A percentile compares a stretch with the other conserved stretches of the same genome.
These are phyloP conservation scores for Carnegiea gigantea DNA, from an alignment of 179 eudicot genomes.

Conservation along the genomic window DNA sequence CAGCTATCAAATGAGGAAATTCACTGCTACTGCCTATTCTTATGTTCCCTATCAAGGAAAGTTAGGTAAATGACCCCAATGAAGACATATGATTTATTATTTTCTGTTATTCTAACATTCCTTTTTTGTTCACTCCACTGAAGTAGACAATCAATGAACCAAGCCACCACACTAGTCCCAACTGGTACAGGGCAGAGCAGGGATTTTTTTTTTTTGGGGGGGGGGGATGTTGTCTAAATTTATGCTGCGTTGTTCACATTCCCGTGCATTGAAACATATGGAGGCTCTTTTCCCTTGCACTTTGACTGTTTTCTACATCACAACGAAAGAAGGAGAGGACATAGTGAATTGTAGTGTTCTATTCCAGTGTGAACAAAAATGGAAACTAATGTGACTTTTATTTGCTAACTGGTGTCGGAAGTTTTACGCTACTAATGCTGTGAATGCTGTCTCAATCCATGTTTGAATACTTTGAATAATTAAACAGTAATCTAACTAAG, in stretches of 20 bases:
- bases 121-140: background rate
- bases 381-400: background rate
- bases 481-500: background rate
- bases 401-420: background rate
- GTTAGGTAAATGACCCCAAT: background rate
- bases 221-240: no score
- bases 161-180: background rate
- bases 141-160: background rate
- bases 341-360: background rate
- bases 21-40: background rate
- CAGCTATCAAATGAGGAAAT: background rate
- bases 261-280: background rate
- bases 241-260: background rate
- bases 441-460: background rate
- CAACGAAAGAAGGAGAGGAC: background rate
- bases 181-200: background rate
- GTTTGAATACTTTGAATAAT: background rate
- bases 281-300: background rate
- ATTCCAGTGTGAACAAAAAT: background rate
- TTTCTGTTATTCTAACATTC: background rate
- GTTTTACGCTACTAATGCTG: background rate
- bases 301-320: background rate
- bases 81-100: no score
- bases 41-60: background rate
- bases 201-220: background rate